Evolutionary conservation across 768 basidiomycete species (phyloP), one percentile per base, ranked within the genome.

Genomic region (Leccinum truebloodii): DNA sequence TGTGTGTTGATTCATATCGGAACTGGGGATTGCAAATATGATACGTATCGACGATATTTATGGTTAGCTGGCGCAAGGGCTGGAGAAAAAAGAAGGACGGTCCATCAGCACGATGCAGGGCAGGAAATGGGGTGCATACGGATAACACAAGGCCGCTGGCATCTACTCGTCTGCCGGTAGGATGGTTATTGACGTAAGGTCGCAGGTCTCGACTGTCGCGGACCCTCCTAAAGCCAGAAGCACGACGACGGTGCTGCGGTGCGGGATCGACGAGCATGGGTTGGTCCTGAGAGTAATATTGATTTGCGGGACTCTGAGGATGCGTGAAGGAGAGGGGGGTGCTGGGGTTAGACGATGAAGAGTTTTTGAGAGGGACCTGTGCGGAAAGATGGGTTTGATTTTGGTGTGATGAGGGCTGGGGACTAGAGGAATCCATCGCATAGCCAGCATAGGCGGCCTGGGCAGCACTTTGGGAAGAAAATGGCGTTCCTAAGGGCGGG

Each of bases 11-110:
- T 76, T 98, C 97, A 73, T 99, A 99, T 71, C 90, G 86, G 81
- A 98, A 99, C 63, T 85, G 80, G 12, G 95, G 92, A 73, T 98
- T 98, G 82, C 95, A 96, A 63, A 95, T 90, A 69, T 85, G 88
- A 78, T 90, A 99, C 18, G 95, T 98, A 62, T 95, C 90, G 57
- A 93, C 78, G 52, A 98, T 88, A 66, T 91, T 83, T 7, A 89
- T 90, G 2, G 97, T 98, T 52, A 99, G 76, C 62, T 86, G 84
- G 68, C 83, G 81, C 49, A 87, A 71, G 12, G 86, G 84, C 83
- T 84, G 71, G 46, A 61, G 32, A 7, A 20, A 34, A 46, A 30
- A 37, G 35, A 30, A 41, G 8, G 14, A 28, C 6, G 59, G 24
- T 3, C 6, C 52, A 51, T 66, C 53, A 68, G 53, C 55, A 61